Evolutionary conservation across 768 basidiomycete genomes (phyloP).

Genomic region (Leccinum imitatum): DNA sequence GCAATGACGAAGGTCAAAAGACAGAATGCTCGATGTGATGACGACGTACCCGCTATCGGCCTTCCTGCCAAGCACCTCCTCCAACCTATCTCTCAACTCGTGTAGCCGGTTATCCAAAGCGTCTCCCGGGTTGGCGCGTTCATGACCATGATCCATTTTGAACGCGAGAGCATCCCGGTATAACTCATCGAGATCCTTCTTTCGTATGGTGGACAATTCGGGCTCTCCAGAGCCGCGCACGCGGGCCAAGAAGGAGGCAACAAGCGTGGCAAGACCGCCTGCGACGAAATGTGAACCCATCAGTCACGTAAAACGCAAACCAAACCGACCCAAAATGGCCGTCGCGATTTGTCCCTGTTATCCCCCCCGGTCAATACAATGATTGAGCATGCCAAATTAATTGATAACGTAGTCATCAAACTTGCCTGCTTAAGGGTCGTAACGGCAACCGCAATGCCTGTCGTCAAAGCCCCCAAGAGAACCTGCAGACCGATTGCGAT

Average conservation of each 20-base stretch:
- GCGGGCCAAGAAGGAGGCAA: slow-evolving; percentile 72
- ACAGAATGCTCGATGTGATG: neutral
- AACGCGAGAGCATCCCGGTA: slow-evolving; percentile 61
- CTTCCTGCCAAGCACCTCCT: slow-evolving; percentile 28
- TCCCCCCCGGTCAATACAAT: neutral
- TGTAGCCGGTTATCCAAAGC: slow-evolving; percentile 10
- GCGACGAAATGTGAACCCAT: neutral
- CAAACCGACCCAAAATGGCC: slow-evolving; percentile 38
- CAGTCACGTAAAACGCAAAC: neutral
- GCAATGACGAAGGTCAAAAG: neutral
- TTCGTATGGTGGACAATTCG: slow-evolving; percentile 52
- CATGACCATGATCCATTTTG: slow-evolving; percentile 54
- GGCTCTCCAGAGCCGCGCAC: slow-evolving; percentile 70
- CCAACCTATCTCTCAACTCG: slow-evolving; percentile 23
- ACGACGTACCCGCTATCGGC: slow-evolving; percentile 23
- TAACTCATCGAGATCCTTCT: slow-evolving; percentile 64
- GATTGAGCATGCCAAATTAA: no score
- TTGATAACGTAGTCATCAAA: neutral
- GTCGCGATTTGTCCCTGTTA: slow-evolving; percentile 35
- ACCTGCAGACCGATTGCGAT: slow-evolving; percentile 63
- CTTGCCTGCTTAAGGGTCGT: slow-evolving; percentile 42
- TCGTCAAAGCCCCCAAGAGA: slow-evolving; percentile 63
- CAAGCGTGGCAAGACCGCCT: slow-evolving; percentile 68
- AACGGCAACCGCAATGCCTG: slow-evolving; percentile 54
- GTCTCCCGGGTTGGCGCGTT: slow-evolving; percentile 12